Evolutionary conservation across 768 basidiomycete species (phyloP).

Genomic region (Trametes meyenii): DNA sequence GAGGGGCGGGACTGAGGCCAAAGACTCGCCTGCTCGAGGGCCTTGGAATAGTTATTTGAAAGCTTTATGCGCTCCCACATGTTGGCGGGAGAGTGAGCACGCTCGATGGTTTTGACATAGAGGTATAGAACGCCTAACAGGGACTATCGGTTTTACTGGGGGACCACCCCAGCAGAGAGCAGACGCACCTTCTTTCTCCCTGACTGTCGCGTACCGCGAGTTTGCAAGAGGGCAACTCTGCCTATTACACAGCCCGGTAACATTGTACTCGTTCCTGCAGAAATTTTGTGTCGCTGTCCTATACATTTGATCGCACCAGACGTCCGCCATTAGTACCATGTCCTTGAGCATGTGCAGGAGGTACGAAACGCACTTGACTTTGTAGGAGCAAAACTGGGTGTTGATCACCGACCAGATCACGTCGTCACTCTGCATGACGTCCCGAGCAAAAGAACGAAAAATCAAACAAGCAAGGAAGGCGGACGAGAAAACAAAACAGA

Average conservation of each 20-base stretch:
- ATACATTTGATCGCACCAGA: slow-evolving; percentile 9
- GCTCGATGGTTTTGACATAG: slow-evolving; percentile 96
- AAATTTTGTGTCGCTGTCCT: slow-evolving; percentile 97
- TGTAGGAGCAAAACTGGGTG: slow-evolving; percentile 96
- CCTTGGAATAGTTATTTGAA: slow-evolving; percentile 93
- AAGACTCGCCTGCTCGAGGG: slow-evolving; percentile 82
- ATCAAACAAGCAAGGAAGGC: not conserved
- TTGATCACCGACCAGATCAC: slow-evolving; percentile 98
- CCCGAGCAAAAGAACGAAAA: not conserved
- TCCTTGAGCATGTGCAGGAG: not conserved
- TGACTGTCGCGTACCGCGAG: slow-evolving; percentile 95
- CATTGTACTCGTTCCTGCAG: slow-evolving; percentile 98
- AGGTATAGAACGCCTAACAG: slow-evolving; percentile 79
- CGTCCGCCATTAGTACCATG: slow-evolving; percentile 15
- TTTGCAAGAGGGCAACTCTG: slow-evolving; percentile 99
- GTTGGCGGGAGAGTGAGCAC: slow-evolving; percentile 92
- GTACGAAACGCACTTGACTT: slow-evolving; percentile 83
- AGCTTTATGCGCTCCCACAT: slow-evolving; percentile 98
- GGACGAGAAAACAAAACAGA: not conserved
- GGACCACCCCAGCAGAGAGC: not conserved
- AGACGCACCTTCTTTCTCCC: slow-evolving; percentile 85
- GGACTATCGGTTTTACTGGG: not conserved
- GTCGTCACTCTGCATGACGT: slow-evolving; percentile 89
- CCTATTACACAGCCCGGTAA: slow-evolving; percentile 92
- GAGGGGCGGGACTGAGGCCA: not conserved